A percentile compares a stretch with the other conserved stretches of the same genome.
Conservation (phyloP, 192 early-diverging fungal genomes). For the Physocladia obscura region DNA sequence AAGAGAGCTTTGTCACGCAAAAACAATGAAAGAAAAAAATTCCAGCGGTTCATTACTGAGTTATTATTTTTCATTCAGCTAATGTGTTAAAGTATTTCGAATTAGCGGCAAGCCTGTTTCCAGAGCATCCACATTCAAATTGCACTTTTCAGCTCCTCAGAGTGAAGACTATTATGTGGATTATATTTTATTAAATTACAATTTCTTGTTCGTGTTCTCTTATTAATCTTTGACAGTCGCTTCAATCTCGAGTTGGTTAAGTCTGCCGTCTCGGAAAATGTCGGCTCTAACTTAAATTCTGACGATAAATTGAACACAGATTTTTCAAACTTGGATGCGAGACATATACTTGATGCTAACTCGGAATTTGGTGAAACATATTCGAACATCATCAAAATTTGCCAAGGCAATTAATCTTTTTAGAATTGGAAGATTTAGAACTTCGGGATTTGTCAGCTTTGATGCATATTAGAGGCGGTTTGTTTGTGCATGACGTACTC, state of each 20-base stretch:
- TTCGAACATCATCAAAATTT: neutral
- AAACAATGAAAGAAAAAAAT: neutral
- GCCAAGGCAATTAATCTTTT: neutral
- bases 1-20: neutral
- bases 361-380: neutral
- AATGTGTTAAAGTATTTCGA: neutral
- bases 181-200: neutral
- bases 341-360: neutral
- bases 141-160: neutral
- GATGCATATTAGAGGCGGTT: neutral
- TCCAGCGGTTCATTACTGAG: neutral
- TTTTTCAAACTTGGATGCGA: neutral
- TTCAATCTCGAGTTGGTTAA: neutral
- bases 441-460: neutral
- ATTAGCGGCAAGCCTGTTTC: neutral
- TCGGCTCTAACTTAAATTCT: neutral
- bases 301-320: neutral
- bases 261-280: neutral
- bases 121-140: neutral
- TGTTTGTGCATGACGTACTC: neutral
- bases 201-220: neutral
- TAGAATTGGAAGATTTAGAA: neutral
- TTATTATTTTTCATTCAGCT: neutral
- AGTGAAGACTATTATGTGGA: neutral
- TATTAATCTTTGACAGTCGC: neutral